Evolutionary conservation across 106 monocot species (phyloP), one percentile per base, ranked within the genome.

Genomic region (Hemerocallis citrina): DNA sequence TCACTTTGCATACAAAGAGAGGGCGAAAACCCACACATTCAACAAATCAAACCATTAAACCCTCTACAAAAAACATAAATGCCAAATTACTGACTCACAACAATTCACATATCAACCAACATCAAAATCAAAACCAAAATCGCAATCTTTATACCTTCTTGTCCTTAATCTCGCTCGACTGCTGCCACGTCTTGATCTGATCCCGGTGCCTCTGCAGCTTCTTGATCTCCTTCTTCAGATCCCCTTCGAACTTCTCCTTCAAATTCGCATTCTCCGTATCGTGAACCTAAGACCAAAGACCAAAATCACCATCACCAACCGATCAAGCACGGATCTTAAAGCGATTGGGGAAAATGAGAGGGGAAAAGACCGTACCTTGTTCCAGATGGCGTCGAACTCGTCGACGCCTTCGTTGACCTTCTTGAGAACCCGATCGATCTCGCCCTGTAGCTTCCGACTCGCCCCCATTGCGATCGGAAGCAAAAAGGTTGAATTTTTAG

Each of bases 351-450:
- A n/a, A n/a, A n/a, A n/a, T n/a, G n/a, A n/a, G n/a, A n/a, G n/a
- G n/a, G n/a, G n/a, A n/a, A n/a, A n/a, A 40, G 39, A 52, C 16
- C 7, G 30, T 7, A 83, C 83, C 83, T 83, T 83, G 70, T 83
- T 77, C 83, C 83, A 83, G 34, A 78, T 78, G 70, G 74, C 68
- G 52, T 36, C 35, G 24, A 59, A 59, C 13, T 59, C 59, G 9
- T 33, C 38, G 16, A 84, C 79, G 41, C 84, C 84, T 33, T 84
- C 84, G 65, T 76, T 70, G 29, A 84, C 84, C 56, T 79, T 84
- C 75, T 84, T 84, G 39, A 79, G 61, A 8, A 84, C 84, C 24
- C 79, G 75, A 52, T 84, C 84, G 55, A 84, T 84, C 84, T 84
- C 84, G 11, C 71, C 74, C 75, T 79, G 79, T 2, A 84, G 72